These are phyloP conservation scores for Torrubiella hemipterigena DNA, from an alignment of 2,329 filamentous ascomycete genomes.

Conservation along the genomic window DNA sequence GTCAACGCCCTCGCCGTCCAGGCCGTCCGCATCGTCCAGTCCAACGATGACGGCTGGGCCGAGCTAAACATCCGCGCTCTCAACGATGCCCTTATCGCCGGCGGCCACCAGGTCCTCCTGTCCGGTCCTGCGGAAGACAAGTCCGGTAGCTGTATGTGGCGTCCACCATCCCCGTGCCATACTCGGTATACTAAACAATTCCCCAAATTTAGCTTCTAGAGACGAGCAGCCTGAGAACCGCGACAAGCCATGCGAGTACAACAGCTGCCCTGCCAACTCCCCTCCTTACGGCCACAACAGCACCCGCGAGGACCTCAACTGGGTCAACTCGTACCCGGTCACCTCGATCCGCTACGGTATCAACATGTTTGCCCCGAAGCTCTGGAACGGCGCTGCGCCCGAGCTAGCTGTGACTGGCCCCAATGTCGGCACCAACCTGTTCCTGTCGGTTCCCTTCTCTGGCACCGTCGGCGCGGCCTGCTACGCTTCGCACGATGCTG, in stretches of 20 bases:
- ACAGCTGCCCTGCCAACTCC: conserved; percentile 46
- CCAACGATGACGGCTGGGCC: conserved; percentile 66
- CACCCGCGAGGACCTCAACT: conserved; percentile 48
- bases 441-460: conserved; percentile 42
- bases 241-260: conserved; percentile 42
- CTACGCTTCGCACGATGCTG: conserved; percentile 39
- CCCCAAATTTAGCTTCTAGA: conserved; percentile 41
- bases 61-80: conserved; percentile 53
- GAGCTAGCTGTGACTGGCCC: conserved; percentile 56
- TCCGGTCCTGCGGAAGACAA: conserved; percentile 56
- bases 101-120: conserved; percentile 50
- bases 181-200: no score
- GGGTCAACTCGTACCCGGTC: conserved; percentile 59
- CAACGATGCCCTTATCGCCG: conserved; percentile 39
- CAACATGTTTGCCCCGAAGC: conserved; percentile 36
- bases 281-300: conserved; percentile 44
- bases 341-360: conserved; percentile 54
- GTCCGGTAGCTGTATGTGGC: conserved; percentile 44
- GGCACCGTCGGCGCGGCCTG: conserved; percentile 56
- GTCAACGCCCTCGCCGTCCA: conserved; percentile 14
- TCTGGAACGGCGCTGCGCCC: conserved; percentile 38
- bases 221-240: conserved; percentile 32
- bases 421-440: conserved; percentile 49
- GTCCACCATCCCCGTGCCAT: background rate
- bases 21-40: conserved; percentile 44